Conservation (phyloP, 75 land plant species). For the Adiantum capillusveneris region DNA sequence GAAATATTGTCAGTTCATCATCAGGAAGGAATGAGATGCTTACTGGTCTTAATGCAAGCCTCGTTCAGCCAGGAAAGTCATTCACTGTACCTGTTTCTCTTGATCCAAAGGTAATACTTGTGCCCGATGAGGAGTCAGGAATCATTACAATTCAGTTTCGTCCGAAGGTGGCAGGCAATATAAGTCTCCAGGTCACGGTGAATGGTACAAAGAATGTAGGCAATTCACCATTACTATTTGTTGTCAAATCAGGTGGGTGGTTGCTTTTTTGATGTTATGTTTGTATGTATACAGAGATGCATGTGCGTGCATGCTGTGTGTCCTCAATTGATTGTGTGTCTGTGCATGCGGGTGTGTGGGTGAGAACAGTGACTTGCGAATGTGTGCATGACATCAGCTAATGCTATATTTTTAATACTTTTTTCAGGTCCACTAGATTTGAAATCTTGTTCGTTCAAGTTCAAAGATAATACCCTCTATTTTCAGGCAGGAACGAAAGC, state of each 20-base stretch:
- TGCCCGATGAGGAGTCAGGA: not conserved
- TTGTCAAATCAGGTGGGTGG: not conserved
- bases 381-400: not conserved
- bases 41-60: not conserved
- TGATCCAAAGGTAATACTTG: not conserved
- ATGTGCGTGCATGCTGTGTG: too few species aligned
- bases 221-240: not conserved
- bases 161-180: not conserved
- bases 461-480: not conserved
- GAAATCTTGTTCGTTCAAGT: not conserved
- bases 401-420: not conserved
- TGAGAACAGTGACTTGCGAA: too few species aligned
- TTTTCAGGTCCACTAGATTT: not conserved
- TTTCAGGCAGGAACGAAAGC: not conserved
- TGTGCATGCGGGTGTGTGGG: too few species aligned
- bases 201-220: not conserved
- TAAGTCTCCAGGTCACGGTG: not conserved
- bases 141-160: not conserved
- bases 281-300: too few species aligned
- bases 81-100: not conserved
- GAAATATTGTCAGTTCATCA: not conserved
- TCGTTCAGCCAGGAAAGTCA: not conserved
- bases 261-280: too few species aligned
- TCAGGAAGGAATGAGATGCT: not conserved
- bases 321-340: too few species aligned